Base-by-base conservation (phyloP, 2,329 filamentous ascomycete species). In the Aureobasidium sp. region DNA sequence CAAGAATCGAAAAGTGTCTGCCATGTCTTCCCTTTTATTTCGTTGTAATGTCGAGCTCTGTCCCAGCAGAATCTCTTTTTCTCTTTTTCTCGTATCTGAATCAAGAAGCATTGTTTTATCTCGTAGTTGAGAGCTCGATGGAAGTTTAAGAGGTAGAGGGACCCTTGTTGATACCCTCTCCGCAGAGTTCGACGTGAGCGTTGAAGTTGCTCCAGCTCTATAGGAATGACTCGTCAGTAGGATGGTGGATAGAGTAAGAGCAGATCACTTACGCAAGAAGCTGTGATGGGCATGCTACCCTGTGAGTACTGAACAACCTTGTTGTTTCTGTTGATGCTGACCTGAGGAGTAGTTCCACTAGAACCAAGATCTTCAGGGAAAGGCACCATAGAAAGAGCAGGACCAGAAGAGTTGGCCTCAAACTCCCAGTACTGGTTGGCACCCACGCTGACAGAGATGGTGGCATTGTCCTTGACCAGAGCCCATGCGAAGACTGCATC, bases 401-500 rank as follows among this genome's bases (percentile, higher is more conserved):
- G 71, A 34, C 70, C 71, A 20, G 63, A 68, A 52, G 59, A 50
- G 61, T 72, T 67, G 34, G 69, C 71, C 5, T 66, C 44, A 63
- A 73, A 73, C n/a, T 67, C 68, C 71, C 71, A 72, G 66, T 68
- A 69, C 60, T 69, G 63, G 66, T 74, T 74, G 65, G 65, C 69
- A 26, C 72, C 72, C 20, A 73, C 67, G 7, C 67, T 69, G 67
- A 74, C 67, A 29, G 69, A 70, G 61, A 74, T 67, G 29, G 68
- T 73, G 17, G 71, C 67, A 10, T 67, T 59, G 17, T 70, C 63
- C 34, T 66, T 68, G 53, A 74, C 71, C 6, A 73, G 66, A 9
- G 72, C 73, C 72, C 72, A 75, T 3, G 72, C 71, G 63, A 75
- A 74, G 63, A 75, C 71, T 15, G 73, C 71, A 52, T 75, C 73